These are phyloP conservation scores for Neoarthrinium moseri DNA, from an alignment of 2,329 filamentous ascomycete genomes.

Conservation along the genomic window DNA sequence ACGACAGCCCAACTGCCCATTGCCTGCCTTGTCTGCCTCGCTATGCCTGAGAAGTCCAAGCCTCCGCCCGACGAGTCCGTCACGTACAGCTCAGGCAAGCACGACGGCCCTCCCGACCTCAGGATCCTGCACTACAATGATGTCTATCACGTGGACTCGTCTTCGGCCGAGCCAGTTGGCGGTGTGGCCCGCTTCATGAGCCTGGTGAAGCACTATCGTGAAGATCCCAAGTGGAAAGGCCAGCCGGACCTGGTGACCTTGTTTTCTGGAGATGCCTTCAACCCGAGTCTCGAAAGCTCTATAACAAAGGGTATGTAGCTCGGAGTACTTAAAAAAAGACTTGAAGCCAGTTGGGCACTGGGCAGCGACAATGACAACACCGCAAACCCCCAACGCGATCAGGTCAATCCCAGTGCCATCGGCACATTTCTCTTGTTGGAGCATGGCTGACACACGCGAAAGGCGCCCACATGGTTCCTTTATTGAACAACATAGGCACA, in stretches of 20 bases:
- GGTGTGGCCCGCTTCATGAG: constrained; percentile 80
- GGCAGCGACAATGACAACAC: too few species aligned
- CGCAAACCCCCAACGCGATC: too few species aligned
- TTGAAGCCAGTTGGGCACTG: too few species aligned
- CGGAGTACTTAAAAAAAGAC: neutral
- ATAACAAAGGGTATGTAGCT: constrained; percentile 72
- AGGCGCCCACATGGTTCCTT: constrained; percentile 83
- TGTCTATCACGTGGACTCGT: constrained; percentile 81
- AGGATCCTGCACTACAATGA: constrained; percentile 91
- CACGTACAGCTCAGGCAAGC: constrained; percentile 27
- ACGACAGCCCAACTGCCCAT: too few species aligned
- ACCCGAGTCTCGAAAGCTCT: constrained; percentile 83
- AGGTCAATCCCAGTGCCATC: too few species aligned
- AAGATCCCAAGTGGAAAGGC: constrained; percentile 55
- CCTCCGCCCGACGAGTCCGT: constrained; percentile 28
- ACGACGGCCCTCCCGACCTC: constrained; percentile 59
- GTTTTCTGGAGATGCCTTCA: constrained; percentile 92
- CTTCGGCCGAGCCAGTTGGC: constrained; percentile 78
- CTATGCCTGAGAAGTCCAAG: constrained; percentile 19
- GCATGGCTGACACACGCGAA: neutral
- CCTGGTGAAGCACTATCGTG: constrained; percentile 72
- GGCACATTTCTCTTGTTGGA: neutral
- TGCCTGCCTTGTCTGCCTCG: too few species aligned
- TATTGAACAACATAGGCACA: constrained; percentile 76
- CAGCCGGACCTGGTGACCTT: constrained; percentile 71